phyloP scores from a whole-genome alignment of 2,329 filamentous ascomycete genomes.

The Penicillium sp. region DNA sequence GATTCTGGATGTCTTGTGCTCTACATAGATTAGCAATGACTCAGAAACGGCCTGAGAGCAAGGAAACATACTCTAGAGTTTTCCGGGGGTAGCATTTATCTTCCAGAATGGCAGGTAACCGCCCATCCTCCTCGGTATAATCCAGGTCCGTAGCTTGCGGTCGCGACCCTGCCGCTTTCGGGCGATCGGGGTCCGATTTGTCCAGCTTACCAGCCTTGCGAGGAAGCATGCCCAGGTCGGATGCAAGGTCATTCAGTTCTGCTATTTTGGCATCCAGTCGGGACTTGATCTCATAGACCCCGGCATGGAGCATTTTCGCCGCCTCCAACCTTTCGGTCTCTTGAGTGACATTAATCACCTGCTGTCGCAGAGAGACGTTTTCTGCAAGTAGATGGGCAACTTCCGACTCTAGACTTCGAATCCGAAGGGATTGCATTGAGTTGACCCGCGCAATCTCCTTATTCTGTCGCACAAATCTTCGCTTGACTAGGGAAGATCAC shows the following conservation, averaged over 20 bases:
- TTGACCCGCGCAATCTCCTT: constrained; percentile 66
- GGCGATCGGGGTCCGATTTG: constrained; percentile 13
- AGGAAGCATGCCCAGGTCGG: constrained; percentile 53
- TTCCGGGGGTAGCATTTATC: constrained; percentile 59
- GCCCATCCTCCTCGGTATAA: constrained; percentile 30
- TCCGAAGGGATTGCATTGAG: constrained; percentile 64
- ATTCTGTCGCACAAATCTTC: constrained; percentile 66
- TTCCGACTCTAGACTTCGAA: constrained; percentile 64
- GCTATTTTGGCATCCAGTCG: constrained; percentile 58
- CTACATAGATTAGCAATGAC: constrained; percentile 21
- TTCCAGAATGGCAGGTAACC: constrained; percentile 61
- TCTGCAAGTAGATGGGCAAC: constrained; percentile 60
- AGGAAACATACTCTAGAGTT: constrained; percentile 55
- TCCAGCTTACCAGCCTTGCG: constrained; percentile 27
- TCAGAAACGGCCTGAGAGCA: neutral
- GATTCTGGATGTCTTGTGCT: constrained; percentile 35
- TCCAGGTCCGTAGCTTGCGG: constrained; percentile 14
- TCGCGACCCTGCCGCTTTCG: constrained; percentile 15
- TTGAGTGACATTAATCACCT: constrained; percentile 58
- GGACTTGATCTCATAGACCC: constrained; percentile 54
- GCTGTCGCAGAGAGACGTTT: constrained; percentile 61
- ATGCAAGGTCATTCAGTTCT: constrained; percentile 56
- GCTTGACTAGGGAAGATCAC: constrained; percentile 53
- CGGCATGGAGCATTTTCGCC: constrained; percentile 46
- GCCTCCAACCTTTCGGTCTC: constrained; percentile 52